Base-by-base conservation (phyloP, 2,329 filamentous ascomycete species). In the Talaromyces atroroseus region DNA sequence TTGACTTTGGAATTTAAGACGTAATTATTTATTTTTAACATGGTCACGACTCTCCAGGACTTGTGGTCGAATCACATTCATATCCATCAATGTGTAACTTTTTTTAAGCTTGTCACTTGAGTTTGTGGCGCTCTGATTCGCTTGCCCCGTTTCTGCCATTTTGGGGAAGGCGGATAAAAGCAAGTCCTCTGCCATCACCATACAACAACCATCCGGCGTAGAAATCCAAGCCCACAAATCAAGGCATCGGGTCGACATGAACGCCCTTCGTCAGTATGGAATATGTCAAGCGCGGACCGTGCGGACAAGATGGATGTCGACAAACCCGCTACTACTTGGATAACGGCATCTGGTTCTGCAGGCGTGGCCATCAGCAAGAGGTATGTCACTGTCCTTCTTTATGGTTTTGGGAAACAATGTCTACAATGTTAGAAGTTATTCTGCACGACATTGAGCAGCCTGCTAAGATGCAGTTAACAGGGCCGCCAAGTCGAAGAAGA, bases 311-410 rank as follows among this genome's bases (percentile, higher is more conserved):
- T 60, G 81, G 82, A 65, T 95, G 90, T 68, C 86, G 87, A 58
- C 87, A 88, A 52, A 80, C 80, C 44, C 81, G 82, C 60, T 90
- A 87, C 74, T 88, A 89, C 66, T 76, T 86, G 32, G 85, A 91
- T 62, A 88, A 88, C 71, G 89, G 90, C 3, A 81, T 86, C 57
- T 83, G 86, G 60, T 95, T 89, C 70, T 95, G 90, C 71, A 80
- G 86, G 61, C 86, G 89, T 62, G 90, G 90, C 32, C 90, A 95
- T 75, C 83, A 86, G 63, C 85, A 92, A 63, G 85, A 90, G 74
- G 88, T 89, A 74, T 59, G 71, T 49, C 38, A 62, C 65, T 68
- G 23, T 34, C 59, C 52, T 59, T 42, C 50, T 46, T 53, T 34
- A 23, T 7, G 2, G 38, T 21, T 6, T 1, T 21, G 10, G 4